phyloP scores from a whole-genome alignment of 176 grass and related monocot genomes.

The Zea luxurians region DNA sequence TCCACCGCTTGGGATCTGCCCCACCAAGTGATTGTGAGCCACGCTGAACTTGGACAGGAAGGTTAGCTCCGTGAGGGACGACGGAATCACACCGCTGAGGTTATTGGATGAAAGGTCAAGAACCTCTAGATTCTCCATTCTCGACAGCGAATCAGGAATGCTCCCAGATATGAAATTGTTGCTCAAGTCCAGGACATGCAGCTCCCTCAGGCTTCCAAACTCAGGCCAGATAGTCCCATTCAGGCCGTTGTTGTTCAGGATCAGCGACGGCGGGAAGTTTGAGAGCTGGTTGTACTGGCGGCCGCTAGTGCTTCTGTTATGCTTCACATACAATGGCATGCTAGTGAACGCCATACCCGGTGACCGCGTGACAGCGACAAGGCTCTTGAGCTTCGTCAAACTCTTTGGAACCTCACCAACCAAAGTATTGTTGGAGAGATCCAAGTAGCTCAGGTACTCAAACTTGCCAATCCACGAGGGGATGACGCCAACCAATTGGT shows the following conservation, averaged over 20 bases:
- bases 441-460: slow-evolving; percentile 75
- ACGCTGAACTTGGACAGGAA: slow-evolving; percentile 98
- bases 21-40: slow-evolving; percentile 74
- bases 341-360: slow-evolving; percentile 43
- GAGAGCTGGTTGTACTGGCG: slow-evolving; percentile 94
- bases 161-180: slow-evolving; percentile 69
- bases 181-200: slow-evolving; percentile 95
- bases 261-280: slow-evolving; percentile 81
- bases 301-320: slow-evolving; percentile 67
- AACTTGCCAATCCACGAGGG: slow-evolving; percentile 62
- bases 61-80: slow-evolving; percentile 68
- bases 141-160: slow-evolving; percentile 69
- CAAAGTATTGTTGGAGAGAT: slow-evolving; percentile 93
- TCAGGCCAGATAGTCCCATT: slow-evolving; percentile 74
- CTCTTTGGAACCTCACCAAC: slow-evolving; percentile 62
- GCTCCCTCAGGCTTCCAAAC: slow-evolving; percentile 78
- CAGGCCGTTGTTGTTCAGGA: slow-evolving; percentile 74
- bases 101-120: slow-evolving; percentile 89
- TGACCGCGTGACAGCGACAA: slow-evolving; percentile 42
- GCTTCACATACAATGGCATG: slow-evolving; percentile 90
- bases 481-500: slow-evolving; percentile 61
- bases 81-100: slow-evolving; percentile 73
- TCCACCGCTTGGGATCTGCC: slow-evolving; percentile 62
- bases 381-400: slow-evolving; percentile 79
- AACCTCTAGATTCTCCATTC: slow-evolving; percentile 91